phyloP scores from a whole-genome alignment of 2,329 filamentous ascomycete genomes.

The Escovopsis sp. region DNA sequence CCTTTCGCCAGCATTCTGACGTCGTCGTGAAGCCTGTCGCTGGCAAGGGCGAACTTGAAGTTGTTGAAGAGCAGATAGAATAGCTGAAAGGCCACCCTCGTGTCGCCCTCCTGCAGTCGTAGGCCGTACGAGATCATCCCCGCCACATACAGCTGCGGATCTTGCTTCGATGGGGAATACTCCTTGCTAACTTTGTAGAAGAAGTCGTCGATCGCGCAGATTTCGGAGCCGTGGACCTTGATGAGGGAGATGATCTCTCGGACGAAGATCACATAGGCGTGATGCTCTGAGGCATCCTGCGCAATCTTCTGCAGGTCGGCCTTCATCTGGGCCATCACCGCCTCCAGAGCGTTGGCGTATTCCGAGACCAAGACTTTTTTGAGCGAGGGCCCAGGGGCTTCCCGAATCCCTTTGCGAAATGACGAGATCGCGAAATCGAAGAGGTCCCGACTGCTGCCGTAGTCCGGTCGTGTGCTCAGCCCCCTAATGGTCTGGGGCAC shows the following conservation, averaged over 20 bases:
- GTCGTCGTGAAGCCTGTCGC: slow-evolving; percentile 32
- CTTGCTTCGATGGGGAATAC: slow-evolving; percentile 38
- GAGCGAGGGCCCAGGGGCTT: slow-evolving; percentile 18
- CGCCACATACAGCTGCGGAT: slow-evolving; percentile 40
- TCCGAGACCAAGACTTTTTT: slow-evolving; percentile 23
- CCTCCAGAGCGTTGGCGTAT: slow-evolving; percentile 27
- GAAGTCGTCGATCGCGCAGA: slow-evolving; percentile 38
- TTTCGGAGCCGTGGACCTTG: slow-evolving; percentile 35
- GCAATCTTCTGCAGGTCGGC: slow-evolving; percentile 27
- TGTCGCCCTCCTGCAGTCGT: slow-evolving; percentile 36
- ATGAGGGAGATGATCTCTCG: slow-evolving; percentile 37
- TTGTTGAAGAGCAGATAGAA: slow-evolving; percentile 43
- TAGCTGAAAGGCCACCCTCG: slow-evolving; percentile 29
- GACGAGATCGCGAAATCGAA: slow-evolving; percentile 32
- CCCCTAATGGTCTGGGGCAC: slow-evolving; percentile 24
- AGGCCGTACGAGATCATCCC: slow-evolving; percentile 40
- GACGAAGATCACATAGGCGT: slow-evolving; percentile 34
- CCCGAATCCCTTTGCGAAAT: slow-evolving; percentile 34
- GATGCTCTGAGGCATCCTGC: slow-evolving; percentile 25
- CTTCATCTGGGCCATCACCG: slow-evolving; percentile 39
- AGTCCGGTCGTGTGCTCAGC: slow-evolving; percentile 26
- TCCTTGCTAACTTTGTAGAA: slow-evolving; percentile 41
- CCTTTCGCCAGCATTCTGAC: slow-evolving; percentile 28
- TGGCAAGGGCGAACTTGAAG: slow-evolving; percentile 38
- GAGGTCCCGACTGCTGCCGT: slow-evolving; percentile 30